Evolutionary conservation across 2,329 filamentous ascomycete species (phyloP), one percentile per base, ranked within the genome.

Genomic region (Claviceps sp.): DNA sequence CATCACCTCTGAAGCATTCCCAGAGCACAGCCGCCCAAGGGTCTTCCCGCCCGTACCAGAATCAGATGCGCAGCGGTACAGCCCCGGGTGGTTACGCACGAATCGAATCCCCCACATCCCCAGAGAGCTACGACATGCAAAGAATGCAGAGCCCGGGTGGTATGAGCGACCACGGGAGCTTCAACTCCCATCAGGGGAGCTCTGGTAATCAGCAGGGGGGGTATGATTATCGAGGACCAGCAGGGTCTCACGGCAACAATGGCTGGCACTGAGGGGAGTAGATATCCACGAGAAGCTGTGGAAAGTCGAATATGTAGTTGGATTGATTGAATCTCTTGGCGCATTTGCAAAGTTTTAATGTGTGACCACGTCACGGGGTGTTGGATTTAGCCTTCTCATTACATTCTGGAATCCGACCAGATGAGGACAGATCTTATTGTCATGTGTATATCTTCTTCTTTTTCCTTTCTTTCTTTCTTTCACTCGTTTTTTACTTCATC

Each of bases 71-170:
- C 1, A 48, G 47, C 38, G 50, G 43, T 11, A 56, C 52, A 7
- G 46, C 53, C 6, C 53, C 50, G 5, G 30, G 43, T 6, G 48
- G 48, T 1, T 53, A 53, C 44, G 34, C 45, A 19, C 48, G 56
- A 6, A 49, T 56, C 41, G 56, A 43, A 43, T 58, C 58, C 4
- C 55, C 56, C 2, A 56, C 40, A 5, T 53, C 55, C 5, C 55
- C 42, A 46, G 41, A 47, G 17, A 48, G 53, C 19, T 53, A 55
- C 37, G 57, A 52, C 16, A 44, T 45, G 16, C 53, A 50, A 45
- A 48, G 47, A 43, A 50, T 50, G 52, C 55, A 56, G 41, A 55
- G 56, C 47, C 56, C 56, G 5, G 56, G 52, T 1, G 41, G 48
- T 8, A 19, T 50, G 46, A 44, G 24, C 16, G 43, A 45, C 10